A percentile compares a stretch with the other conserved stretches of the same genome.
These are phyloP conservation scores for Chaetomidium leptoderma DNA, from an alignment of 495 filamentous ascomycete species.

Conservation along the genomic window DNA sequence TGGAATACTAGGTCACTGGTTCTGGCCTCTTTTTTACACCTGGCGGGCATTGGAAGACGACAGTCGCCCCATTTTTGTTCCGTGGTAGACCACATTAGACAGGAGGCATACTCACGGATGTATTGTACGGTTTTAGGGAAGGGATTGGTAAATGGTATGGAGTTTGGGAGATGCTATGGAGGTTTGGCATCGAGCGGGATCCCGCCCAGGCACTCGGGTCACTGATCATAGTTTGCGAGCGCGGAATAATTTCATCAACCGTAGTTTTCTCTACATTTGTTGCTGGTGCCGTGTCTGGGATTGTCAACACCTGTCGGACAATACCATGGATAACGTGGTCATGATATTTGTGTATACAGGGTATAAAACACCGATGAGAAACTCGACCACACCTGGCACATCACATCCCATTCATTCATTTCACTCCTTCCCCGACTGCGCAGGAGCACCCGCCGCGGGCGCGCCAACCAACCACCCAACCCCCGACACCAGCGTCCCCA, in stretches of 20 bases:
- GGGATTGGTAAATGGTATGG: background rate
- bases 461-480: slow-evolving; percentile 84
- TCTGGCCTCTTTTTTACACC: no score
- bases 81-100: slow-evolving; percentile 1
- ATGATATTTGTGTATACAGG: no score
- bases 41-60: background rate
- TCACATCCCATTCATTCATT: no score
- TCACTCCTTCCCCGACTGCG: slow-evolving; percentile 18
- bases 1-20: no score
- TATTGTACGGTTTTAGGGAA: background rate
- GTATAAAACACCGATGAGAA: no score
- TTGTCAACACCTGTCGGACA: no score
- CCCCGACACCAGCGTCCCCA: slow-evolving; percentile 69
- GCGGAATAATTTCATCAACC: background rate
- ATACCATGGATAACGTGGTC: no score
- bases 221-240: background rate
- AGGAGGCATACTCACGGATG: background rate
- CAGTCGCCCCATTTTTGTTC: background rate
- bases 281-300: background rate
- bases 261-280: background rate
- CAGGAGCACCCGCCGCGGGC: slow-evolving; percentile 54
- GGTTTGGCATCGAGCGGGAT: background rate
- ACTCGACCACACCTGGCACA: background rate
- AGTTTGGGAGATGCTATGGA: slow-evolving; percentile 2
- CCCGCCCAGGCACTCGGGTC: background rate